Percentiles rank a stretch among this genome's conserved stretches.
phyloP scores from a whole-genome alignment of 768 basidiomycete species.

The Chalciporus chontae region DNA sequence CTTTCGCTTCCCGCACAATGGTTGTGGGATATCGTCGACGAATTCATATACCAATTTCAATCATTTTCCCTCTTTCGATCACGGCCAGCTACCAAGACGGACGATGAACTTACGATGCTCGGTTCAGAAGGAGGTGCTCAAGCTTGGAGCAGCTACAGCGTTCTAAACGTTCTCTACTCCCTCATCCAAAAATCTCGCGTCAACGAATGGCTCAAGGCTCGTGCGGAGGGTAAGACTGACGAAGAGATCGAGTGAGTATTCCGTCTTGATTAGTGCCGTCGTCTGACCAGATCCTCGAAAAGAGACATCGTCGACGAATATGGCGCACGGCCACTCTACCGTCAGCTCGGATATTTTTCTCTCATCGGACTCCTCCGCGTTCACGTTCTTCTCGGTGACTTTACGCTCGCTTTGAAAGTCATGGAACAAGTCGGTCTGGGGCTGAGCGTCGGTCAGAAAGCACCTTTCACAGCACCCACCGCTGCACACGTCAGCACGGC shows the following conservation, averaged over 20 bases:
- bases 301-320: conserved; percentile 91
- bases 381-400: conserved; percentile 94
- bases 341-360: conserved; percentile 96
- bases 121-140: conserved; percentile 70
- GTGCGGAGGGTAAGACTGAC: conserved; percentile 70
- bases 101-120: conserved; percentile 84
- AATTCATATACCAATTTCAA: conserved; percentile 98
- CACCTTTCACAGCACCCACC: conserved; percentile 90
- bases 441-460: conserved; percentile 88
- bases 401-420: conserved; percentile 89
- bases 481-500: conserved; percentile 95
- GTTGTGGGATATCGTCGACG: conserved; percentile 98
- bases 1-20: conserved; percentile 95
- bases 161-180: conserved; percentile 96
- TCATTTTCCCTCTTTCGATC: conserved; percentile 92
- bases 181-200: conserved; percentile 96
- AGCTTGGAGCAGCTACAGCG: conserved; percentile 98
- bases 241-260: conserved; percentile 79
- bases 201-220: conserved; percentile 87
- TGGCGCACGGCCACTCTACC: conserved; percentile 84
- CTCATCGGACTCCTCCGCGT: conserved; percentile 93
- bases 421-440: conserved; percentile 93
- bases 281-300: background rate
- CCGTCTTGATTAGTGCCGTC: background rate
- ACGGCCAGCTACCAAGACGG: conserved; percentile 79